Evolutionary conservation across 2,329 filamentous ascomycete genomes (phyloP).

Genomic region (Penicillium sp.): DNA sequence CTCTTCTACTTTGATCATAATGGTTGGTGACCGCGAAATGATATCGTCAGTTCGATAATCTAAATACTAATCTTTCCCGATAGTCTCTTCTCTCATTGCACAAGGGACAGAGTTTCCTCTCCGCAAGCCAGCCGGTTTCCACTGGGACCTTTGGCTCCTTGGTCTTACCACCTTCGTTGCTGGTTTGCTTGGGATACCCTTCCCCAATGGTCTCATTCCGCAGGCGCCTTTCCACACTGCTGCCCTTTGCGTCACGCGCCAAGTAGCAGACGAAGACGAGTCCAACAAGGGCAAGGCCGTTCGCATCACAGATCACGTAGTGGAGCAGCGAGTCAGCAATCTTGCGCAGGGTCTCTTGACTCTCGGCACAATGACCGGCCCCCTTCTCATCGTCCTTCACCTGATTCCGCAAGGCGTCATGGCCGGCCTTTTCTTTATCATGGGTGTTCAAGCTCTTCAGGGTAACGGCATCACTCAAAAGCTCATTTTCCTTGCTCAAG

Average conservation of each 20-base stretch:
- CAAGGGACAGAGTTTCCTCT: slow-evolving; percentile 81
- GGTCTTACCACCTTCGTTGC: slow-evolving; percentile 74
- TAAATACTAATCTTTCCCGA: not conserved
- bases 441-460: slow-evolving; percentile 75
- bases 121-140: slow-evolving; percentile 76
- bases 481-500: slow-evolving; percentile 66
- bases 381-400: slow-evolving; percentile 69
- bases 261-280: slow-evolving; percentile 56
- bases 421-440: slow-evolving; percentile 79
- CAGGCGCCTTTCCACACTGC: slow-evolving; percentile 81
- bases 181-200: slow-evolving; percentile 73
- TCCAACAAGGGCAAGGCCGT: slow-evolving; percentile 56
- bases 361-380: slow-evolving; percentile 74
- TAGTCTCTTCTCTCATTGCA: slow-evolving; percentile 77
- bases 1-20: slow-evolving; percentile 91
- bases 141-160: slow-evolving; percentile 81
- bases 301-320: slow-evolving; percentile 61
- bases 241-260: slow-evolving; percentile 68
- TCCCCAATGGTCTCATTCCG: slow-evolving; percentile 79
- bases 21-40: slow-evolving; percentile 50
- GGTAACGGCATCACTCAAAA: slow-evolving; percentile 76
- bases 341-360: slow-evolving; percentile 74
- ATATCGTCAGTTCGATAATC: not conserved
- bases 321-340: slow-evolving; percentile 75
- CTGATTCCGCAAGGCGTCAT: slow-evolving; percentile 77